Percentiles rank a stretch among this genome's conserved stretches.
These are phyloP conservation scores for Blastobotrys indianensis DNA, from an alignment of 1,139 yeast species.

Conservation along the genomic window DNA sequence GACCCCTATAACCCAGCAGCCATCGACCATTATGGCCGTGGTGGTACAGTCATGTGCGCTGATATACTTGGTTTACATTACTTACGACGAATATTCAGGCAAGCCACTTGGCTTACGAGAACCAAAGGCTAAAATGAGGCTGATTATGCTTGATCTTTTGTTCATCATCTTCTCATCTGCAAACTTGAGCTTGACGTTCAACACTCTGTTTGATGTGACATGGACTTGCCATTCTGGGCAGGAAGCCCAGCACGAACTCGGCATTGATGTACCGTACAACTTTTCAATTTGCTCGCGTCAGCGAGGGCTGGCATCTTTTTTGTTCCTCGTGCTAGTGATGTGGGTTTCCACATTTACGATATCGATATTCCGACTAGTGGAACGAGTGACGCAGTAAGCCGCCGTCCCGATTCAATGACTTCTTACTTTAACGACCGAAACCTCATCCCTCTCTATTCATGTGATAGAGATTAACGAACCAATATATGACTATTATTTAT, in stretches of 20 bases:
- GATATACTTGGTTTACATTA: conserved; percentile 69
- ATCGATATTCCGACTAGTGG: conserved; percentile 78
- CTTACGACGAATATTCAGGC: conserved; percentile 87
- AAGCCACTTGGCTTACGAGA: conserved; percentile 85
- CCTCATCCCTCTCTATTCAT: no score
- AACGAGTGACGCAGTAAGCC: conserved; percentile 43
- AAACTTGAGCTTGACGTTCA: conserved; percentile 76
- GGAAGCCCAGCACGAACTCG: conserved; percentile 6
- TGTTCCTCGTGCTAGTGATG: conserved; percentile 64
- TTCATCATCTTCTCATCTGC: conserved; percentile 94
- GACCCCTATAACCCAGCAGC: conserved; percentile 60
- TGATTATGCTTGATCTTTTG: conserved; percentile 69
- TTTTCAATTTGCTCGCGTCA: conserved; percentile 69
- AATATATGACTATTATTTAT: no score
- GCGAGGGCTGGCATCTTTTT: conserved; percentile 67
- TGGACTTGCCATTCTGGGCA: conserved; percentile 60
- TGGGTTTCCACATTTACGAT: conserved; percentile 87
- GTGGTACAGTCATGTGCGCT: conserved; percentile 77
- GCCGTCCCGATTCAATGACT: no score
- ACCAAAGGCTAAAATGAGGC: conserved; percentile 73
- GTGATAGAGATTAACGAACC: no score
- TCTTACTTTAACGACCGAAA: no score
- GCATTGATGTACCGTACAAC: conserved; percentile 23
- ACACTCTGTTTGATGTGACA: conserved; percentile 68
- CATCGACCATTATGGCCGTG: conserved; percentile 89